phyloP scores from a whole-genome alignment of 495 filamentous ascomycete species.

The Aspergillus homomorphus region DNA sequence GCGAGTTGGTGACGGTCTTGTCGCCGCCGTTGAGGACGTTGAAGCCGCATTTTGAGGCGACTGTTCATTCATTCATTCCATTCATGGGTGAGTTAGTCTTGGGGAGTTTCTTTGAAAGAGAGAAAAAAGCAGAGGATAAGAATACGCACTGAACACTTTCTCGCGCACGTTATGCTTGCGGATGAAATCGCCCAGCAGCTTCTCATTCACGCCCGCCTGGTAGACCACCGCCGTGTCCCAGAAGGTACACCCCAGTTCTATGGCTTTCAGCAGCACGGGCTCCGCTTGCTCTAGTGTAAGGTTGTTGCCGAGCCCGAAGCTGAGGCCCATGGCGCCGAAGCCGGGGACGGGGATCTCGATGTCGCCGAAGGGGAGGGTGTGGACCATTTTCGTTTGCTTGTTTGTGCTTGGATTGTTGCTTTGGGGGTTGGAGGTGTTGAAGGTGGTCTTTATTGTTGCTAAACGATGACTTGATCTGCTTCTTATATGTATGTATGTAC shows the following conservation, averaged over 20 bases:
- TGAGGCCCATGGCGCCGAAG: constrained; percentile 48
- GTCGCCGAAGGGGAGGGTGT: constrained; percentile 39
- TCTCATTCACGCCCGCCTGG: constrained; percentile 46
- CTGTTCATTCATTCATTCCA: constrained; percentile 15
- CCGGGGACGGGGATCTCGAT: constrained; percentile 42
- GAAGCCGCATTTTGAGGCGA: constrained; percentile 50
- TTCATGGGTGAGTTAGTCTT: neutral
- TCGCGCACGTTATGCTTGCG: constrained; percentile 50
- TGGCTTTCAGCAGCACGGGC: constrained; percentile 47
- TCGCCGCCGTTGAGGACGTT: constrained; percentile 32
- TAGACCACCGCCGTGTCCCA: constrained; percentile 55
- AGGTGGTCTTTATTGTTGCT: too few relatives aligned
- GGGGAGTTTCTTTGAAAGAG: too few relatives aligned
- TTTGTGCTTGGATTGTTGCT: too few relatives aligned
- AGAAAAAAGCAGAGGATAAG: neutral
- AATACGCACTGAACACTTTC: constrained; percentile 41
- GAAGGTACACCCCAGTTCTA: constrained; percentile 51
- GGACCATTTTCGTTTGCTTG: constrained; percentile 48
- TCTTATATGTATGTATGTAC: too few relatives aligned
- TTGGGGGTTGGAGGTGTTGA: too few relatives aligned
- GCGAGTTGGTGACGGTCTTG: constrained; percentile 41
- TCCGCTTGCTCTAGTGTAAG: constrained; percentile 46
- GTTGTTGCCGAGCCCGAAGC: constrained; percentile 39
- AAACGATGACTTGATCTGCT: too few relatives aligned
- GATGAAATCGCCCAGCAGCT: constrained; percentile 52